Conservation (phyloP, 768 basidiomycete species). For the Suillus alpinus region DNA sequence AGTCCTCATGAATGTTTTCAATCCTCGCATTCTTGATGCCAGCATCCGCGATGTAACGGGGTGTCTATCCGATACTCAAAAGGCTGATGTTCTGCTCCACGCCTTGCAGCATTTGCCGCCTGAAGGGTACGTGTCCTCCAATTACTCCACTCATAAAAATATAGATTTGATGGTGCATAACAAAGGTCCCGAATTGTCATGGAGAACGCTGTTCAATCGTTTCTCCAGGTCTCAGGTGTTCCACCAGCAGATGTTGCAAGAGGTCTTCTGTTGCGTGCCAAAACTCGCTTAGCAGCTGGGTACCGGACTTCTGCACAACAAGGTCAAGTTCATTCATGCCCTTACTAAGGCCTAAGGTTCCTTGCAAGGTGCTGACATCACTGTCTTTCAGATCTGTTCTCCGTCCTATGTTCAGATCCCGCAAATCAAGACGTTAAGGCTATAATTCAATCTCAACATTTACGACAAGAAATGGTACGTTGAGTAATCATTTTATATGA, state of each 20-base stretch:
- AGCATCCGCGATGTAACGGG: slow-evolving; percentile 66
- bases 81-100: slow-evolving; percentile 68
- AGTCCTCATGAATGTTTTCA: slow-evolving; percentile 57
- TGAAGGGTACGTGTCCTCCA: slow-evolving; percentile 50
- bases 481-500: neutral
- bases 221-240: slow-evolving; percentile 55
- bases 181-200: slow-evolving; percentile 54
- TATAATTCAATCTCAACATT: slow-evolving; percentile 50
- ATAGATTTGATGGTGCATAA: neutral
- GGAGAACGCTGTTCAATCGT: slow-evolving; percentile 75
- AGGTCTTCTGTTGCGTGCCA: slow-evolving; percentile 66
- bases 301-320: slow-evolving; percentile 62
- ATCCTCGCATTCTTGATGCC: slow-evolving; percentile 74
- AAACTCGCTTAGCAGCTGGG: slow-evolving; percentile 59
- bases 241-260: slow-evolving; percentile 51
- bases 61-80: slow-evolving; percentile 59
- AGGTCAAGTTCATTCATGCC: slow-evolving; percentile 35
- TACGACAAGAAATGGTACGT: slow-evolving; percentile 56
- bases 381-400: slow-evolving; percentile 53
- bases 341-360: neutral
- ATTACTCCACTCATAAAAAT: slow-evolving; percentile 1
- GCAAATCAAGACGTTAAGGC: slow-evolving; percentile 68
- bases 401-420: slow-evolving; percentile 61
- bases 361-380: neutral
- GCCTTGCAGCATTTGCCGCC: slow-evolving; percentile 80